Conservation (phyloP, 192 early-diverging fungal species). For the Coemansia sp. region DNA sequence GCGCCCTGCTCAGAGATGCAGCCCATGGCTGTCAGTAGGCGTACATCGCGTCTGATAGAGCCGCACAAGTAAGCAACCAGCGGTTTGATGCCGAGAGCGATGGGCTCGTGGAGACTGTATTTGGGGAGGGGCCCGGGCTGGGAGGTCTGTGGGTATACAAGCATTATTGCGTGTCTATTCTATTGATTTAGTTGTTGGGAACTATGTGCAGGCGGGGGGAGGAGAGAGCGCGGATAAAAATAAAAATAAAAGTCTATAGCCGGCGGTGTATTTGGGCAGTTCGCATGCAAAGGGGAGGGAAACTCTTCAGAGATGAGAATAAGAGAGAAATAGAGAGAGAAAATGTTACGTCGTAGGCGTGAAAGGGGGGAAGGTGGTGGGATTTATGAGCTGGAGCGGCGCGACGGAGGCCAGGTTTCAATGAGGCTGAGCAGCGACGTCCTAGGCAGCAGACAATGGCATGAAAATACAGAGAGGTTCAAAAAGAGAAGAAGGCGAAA, state of each 20-base stretch:
- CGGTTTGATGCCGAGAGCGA: constrained; percentile 14
- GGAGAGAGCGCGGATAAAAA: neutral
- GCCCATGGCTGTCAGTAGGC: constrained; percentile 49
- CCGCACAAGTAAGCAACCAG: constrained; percentile 45
- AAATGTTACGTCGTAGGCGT: neutral
- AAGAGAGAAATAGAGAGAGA: neutral
- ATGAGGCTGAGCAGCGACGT: constrained; percentile 38
- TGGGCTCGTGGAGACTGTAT: constrained; percentile 30
- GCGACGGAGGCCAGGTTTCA: constrained; percentile 15
- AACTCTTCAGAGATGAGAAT: neutral
- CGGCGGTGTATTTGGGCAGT: neutral
- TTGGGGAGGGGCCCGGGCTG: constrained; percentile 23
- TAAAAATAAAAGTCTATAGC: neutral
- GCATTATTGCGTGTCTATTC: neutral
- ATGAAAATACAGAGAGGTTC: constrained; percentile 12
- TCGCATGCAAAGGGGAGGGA: neutral
- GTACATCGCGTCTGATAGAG: constrained; percentile 53
- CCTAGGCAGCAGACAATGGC: constrained; percentile 6
- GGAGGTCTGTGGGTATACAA: constrained; percentile 17
- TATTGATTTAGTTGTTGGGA: neutral
- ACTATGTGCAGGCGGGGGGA: neutral
- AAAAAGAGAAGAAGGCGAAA: constrained; percentile 13
- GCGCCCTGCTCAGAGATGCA: constrained; percentile 35
- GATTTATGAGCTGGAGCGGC: neutral
- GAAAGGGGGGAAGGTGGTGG: neutral